Evolutionary conservation across 1,284 basidiomycete species (phyloP), one percentile per base, ranked within the genome.

Genomic region (Cutaneotrichosporon daszewskae): DNA sequence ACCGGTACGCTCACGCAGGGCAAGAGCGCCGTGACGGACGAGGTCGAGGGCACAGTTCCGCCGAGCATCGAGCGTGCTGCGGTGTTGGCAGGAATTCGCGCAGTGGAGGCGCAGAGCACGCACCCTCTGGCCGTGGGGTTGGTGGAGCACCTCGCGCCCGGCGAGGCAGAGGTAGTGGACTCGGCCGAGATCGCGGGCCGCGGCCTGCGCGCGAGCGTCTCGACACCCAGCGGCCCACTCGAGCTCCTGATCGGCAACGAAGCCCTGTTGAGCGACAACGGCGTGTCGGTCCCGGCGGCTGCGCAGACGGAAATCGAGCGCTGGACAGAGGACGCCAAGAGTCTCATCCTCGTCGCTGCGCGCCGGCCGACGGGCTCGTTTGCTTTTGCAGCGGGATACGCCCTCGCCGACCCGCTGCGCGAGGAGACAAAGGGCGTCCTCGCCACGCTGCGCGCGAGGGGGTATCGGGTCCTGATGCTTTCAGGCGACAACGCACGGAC

Each of bases 1-100:
- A 99, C 95, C 0, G 95, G 95, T 8, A 99, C 95, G 0, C 81
- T 99, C 16, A 98, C 95, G 0, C 76, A 86, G 38, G 95, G 94
- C 36, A 33, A 40, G 14, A 37, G 27, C 11, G 44, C 43, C 27
- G 40, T 62, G 5, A 66, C 68, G 26, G 62, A 60, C 27, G 53
- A 59, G 14, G 47, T 55, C 12, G 59, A 60, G 5, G 41, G 65
- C 9, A 60, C 58, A 3, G 26, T 54, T 19, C 59, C 67, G 1
- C 57, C 59, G 3, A 51, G 55, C 11, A 61, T 61, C 4, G 44
- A 64, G 8, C 59, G 60, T 9, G 10, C 2, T 5, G n/a, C 10
- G 16, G 17, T 42, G 14, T 13, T 9, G 18, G 32, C 22, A 13
- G 40, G 33, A 16, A 24, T 42, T 77, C 86, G 14, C 82, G 95